Evolutionary conservation across 2,329 filamentous ascomycete species (phyloP), one percentile per base, ranked within the genome.

Genomic region (Colletotrichum scovillei): DNA sequence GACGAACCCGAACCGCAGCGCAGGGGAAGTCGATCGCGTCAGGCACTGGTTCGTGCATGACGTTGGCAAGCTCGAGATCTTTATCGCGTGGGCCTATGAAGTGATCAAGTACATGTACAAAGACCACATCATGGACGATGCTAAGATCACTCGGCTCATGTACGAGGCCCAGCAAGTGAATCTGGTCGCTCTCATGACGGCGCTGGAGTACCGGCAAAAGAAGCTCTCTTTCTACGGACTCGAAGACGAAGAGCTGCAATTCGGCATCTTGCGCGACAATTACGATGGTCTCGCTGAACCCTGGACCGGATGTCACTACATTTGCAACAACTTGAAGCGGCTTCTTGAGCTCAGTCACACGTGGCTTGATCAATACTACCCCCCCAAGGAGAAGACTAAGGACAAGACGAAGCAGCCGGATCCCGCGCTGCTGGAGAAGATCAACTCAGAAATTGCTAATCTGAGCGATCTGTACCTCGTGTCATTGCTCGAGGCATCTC

Each of bases 41-140:
- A 90, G 95, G n/a, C 92, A 95, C 77, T 98, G 94, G 91, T 97
- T 98, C 78, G 88, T 95, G 74, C 89, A 93, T 76, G 93, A 95
- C 78, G 87, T 95, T 38, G 90, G 90, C 81, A 89, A 89, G 32
- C 88, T 97, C 76, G 91, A 95, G 67, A 86, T 93, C 69, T 91
- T 97, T 56, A 87, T 97, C 60, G 93, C 93, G 0, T 97, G 94
- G 92, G 91, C 93, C 9, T 93, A 91, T 77, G 92, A 93, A 80
- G 91, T 92, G 16, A 92, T 96, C 80, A 94, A 94, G 80, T 90
- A 93, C 69, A 86, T 93, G 71, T 93, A 92, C 78, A 90, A 90
- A 69, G 91, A 92, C 63, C 87, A 88, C 42, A 79, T 89, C 2
- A 86, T 90, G 58, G 88, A 92, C 76, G 86, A 89, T 56, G 80